Evolutionary conservation across 2,329 filamentous ascomycete genomes (phyloP).

Genomic region (Ophiostoma novo-ulmi): DNA sequence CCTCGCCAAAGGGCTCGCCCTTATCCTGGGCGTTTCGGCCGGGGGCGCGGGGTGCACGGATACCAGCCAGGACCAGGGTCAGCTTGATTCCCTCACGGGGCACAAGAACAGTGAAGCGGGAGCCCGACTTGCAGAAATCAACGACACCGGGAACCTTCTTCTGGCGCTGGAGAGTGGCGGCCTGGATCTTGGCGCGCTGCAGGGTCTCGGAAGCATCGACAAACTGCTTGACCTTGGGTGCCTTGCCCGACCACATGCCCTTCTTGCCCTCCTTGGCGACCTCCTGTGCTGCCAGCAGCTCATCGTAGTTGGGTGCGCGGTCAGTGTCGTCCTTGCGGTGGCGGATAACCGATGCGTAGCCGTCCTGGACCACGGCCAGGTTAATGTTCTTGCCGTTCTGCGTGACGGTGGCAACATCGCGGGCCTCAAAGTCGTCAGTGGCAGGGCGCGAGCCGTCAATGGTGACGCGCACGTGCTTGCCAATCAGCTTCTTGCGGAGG

Average conservation of each 20-base stretch:
- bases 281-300: constrained; percentile 74
- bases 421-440: constrained; percentile 84
- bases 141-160: constrained; percentile 90
- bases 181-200: constrained; percentile 93
- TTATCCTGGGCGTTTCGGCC: constrained; percentile 68
- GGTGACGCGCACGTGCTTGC: constrained; percentile 85
- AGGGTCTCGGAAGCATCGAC: constrained; percentile 86
- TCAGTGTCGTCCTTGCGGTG: constrained; percentile 94
- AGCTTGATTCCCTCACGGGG: constrained; percentile 91
- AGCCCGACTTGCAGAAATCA: constrained; percentile 96
- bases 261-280: constrained; percentile 80
- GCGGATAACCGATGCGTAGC: constrained; percentile 88
- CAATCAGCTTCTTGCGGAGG: constrained; percentile 85
- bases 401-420: constrained; percentile 85
- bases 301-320: constrained; percentile 88
- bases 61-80: constrained; percentile 88
- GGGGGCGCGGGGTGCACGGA: constrained; percentile 82
- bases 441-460: constrained; percentile 89
- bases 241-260: constrained; percentile 91
- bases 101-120: constrained; percentile 85
- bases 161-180: constrained; percentile 80
- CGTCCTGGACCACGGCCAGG: constrained; percentile 79
- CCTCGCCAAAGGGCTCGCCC: constrained; percentile 89
- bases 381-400: constrained; percentile 83
- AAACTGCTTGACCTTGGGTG: constrained; percentile 71